Conservation (phyloP, 2,329 filamentous ascomycete genomes). For the Rhexocercosporidium sp. region DNA sequence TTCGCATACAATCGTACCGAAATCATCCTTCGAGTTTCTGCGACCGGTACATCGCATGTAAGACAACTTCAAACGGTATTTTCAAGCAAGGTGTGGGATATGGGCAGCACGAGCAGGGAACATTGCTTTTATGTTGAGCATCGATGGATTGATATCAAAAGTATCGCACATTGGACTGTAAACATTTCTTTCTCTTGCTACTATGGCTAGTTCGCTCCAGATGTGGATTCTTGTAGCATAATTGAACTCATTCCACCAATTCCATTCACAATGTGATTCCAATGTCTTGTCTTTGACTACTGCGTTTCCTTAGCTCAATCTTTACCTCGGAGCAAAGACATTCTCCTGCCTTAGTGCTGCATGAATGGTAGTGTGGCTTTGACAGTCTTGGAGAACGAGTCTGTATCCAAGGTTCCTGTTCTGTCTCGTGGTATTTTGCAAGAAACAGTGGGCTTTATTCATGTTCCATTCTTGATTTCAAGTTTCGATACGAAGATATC, state of each 20-base stretch:
- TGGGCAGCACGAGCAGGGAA: constrained; percentile 36
- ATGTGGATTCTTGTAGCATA: constrained; percentile 38
- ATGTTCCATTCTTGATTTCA: constrained; percentile 40
- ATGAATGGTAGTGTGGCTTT: no score
- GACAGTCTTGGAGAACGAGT: not conserved
- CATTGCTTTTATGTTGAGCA: constrained; percentile 39
- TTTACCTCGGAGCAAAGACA: not conserved
- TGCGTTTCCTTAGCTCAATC: not conserved
- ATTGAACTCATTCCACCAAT: constrained; percentile 28
- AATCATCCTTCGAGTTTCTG: constrained; percentile 40
- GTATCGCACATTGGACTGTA: constrained; percentile 37
- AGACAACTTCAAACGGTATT: constrained; percentile 32
- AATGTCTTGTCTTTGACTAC: not conserved
- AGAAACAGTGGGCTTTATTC: constrained; percentile 16
- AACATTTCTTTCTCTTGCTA: constrained; percentile 36
- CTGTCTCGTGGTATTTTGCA: not conserved
- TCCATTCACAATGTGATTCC: constrained; percentile 9
- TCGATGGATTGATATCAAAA: constrained; percentile 37
- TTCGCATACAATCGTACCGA: constrained; percentile 33
- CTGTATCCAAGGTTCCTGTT: not conserved
- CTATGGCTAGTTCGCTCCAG: constrained; percentile 33
- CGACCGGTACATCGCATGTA: constrained; percentile 36
- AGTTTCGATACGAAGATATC: constrained; percentile 33
- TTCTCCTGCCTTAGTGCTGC: not conserved
- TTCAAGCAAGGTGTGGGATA: constrained; percentile 37